A percentile compares a stretch with the other conserved stretches of the same genome.
Conservation (phyloP, 1,284 basidiomycete species). For the Ustanciosporium gigantosporum region DNA sequence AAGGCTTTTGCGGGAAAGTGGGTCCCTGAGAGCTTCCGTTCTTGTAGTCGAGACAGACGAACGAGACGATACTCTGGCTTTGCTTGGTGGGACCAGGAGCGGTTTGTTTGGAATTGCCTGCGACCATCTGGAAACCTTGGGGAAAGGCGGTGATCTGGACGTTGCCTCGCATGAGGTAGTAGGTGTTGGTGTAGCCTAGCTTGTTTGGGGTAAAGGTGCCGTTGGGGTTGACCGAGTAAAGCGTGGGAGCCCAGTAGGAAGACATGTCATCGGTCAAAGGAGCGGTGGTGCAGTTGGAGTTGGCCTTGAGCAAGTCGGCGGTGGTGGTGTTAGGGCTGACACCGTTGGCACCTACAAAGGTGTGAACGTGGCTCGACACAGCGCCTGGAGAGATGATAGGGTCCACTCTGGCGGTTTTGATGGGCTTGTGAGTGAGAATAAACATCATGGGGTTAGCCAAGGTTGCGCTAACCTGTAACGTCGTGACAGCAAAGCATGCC, state of each 20-base stretch:
- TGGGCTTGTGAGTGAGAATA: conserved; percentile 35
- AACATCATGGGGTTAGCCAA: conserved; percentile 23
- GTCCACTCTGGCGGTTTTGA: conserved; percentile 64
- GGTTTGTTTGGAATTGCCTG: conserved; percentile 57
- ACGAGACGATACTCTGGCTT: conserved; percentile 60
- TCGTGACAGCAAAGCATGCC: conserved; percentile 1
- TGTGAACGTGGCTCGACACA: conserved; percentile 63
- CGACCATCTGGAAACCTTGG: conserved; percentile 63
- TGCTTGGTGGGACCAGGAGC: conserved; percentile 11
- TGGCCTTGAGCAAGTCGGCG: conserved; percentile 4
- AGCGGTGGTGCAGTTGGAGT: conserved; percentile 61
- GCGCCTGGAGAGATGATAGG: conserved; percentile 64
- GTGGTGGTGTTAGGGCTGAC: conserved; percentile 13
- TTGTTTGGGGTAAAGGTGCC: conserved; percentile 34
- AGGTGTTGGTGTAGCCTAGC: conserved; percentile 52
- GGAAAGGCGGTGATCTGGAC: conserved; percentile 61
- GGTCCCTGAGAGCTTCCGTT: conserved; percentile 40
- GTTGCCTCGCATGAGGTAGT: conserved; percentile 60
- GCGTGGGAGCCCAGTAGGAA: conserved; percentile 64
- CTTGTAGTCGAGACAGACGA: conserved; percentile 62
- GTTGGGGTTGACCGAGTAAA: conserved; percentile 60
- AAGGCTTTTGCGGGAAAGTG: conserved; percentile 16
- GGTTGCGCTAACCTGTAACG: conserved; percentile 7
- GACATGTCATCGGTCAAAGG: conserved; percentile 62
- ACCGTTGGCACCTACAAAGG: conserved; percentile 58